These are phyloP conservation scores for Tylopilus intermedius DNA, from an alignment of 768 basidiomycete species.

Conservation along the genomic window DNA sequence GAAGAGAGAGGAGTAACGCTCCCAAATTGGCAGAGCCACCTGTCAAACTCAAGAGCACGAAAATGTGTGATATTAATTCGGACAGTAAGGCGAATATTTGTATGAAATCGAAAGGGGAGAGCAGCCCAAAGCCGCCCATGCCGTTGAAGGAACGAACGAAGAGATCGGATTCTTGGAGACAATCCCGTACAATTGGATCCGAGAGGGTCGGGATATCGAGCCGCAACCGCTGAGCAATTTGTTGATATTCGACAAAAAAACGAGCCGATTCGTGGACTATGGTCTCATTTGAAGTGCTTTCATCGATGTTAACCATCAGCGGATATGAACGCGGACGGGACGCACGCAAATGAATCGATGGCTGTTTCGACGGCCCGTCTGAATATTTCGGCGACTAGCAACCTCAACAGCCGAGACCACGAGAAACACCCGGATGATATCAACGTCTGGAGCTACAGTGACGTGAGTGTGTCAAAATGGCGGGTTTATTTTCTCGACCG, in stretches of 20 bases:
- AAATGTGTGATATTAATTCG: conserved; percentile 68
- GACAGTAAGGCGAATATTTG: conserved; percentile 66
- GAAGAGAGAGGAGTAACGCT: conserved; percentile 54
- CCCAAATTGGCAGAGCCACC: conserved; percentile 48
- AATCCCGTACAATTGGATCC: conserved; percentile 67
- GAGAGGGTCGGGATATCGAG: conserved; percentile 76
- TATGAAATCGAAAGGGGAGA: conserved; percentile 77
- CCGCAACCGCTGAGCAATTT: conserved; percentile 70
- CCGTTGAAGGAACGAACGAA: conserved; percentile 80
- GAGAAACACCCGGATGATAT: conserved; percentile 69
- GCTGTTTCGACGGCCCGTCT: conserved; percentile 60
- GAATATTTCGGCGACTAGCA: conserved; percentile 58
- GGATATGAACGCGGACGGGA: conserved; percentile 19
- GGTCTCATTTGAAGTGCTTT: conserved; percentile 63
- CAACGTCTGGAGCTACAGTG: conserved; percentile 57
- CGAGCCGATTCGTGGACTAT: conserved; percentile 69
- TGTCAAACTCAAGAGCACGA: conserved; percentile 63
- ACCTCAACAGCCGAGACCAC: conserved; percentile 56
- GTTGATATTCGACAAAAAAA: conserved; percentile 72
- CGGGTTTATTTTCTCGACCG: conserved; percentile 8
- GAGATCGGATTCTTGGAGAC: conserved; percentile 81
- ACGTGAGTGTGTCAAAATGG: background rate
- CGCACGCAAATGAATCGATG: conserved; percentile 73
- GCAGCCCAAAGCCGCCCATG: conserved; percentile 65
- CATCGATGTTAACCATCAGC: conserved; percentile 2